Evolutionary conservation across 116 monocot species (phyloP).

Genomic region (Posidonia oceanica): DNA sequence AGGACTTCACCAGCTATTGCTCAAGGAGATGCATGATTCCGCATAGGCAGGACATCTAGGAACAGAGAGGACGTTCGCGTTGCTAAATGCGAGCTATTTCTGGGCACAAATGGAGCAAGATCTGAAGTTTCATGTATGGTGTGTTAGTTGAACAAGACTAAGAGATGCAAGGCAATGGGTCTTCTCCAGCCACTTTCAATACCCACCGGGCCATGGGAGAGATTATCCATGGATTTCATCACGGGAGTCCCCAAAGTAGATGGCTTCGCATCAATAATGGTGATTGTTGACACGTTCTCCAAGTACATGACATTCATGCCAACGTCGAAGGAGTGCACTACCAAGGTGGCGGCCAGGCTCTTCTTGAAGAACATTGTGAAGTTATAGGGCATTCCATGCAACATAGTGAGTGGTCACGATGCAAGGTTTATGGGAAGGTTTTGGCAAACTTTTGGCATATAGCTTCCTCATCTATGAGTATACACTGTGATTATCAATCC

Average conservation of each 20-base stretch:
- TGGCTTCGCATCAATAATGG: neutral
- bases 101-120: neutral
- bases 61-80: neutral
- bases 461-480: too few species aligned
- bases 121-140: neutral
- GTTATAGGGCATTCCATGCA: too few species aligned
- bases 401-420: conserved; percentile 2
- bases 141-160: neutral
- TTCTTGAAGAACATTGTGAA: conserved; percentile 14
- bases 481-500: too few species aligned
- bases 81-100: neutral
- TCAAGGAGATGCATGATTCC: neutral
- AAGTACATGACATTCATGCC: conserved; percentile 1
- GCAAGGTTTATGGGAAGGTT: too few species aligned
- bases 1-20: neutral
- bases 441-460: too few species aligned
- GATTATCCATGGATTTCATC: conserved; percentile 4
- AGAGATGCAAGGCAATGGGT: neutral
- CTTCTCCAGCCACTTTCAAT: neutral
- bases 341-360: conserved; percentile 5
- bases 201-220: neutral
- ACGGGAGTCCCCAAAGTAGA: neutral
- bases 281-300: neutral
- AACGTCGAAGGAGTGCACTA: neutral
- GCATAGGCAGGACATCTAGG: neutral